Conservation (phyloP, 179 eudicot genomes). For the Spergularia azorica region DNA sequence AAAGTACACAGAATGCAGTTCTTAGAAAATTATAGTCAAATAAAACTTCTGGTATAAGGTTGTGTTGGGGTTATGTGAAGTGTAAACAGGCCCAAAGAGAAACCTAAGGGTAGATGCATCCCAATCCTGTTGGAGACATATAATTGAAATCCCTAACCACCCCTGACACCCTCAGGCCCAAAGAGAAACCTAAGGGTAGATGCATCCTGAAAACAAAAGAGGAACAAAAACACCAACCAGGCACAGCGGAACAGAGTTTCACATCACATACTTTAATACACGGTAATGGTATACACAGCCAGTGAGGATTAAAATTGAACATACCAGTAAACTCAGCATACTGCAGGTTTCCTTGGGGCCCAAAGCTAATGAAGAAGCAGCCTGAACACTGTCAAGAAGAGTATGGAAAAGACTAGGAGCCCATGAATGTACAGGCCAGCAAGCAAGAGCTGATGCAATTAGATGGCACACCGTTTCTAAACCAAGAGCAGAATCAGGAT, state of each 20-base stretch:
- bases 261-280: background rate
- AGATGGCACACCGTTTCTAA: constrained; percentile 89
- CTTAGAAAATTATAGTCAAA: background rate
- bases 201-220: background rate
- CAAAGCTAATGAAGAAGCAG: constrained; percentile 70
- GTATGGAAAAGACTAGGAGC: constrained; percentile 89
- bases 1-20: background rate
- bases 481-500: constrained; percentile 82
- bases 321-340: constrained; percentile 78
- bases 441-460: constrained; percentile 90
- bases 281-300: background rate
- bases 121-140: background rate
- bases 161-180: background rate
- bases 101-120: background rate
- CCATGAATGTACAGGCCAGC: constrained; percentile 97
- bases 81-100: background rate
- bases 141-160: background rate
- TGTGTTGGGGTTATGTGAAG: background rate
- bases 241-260: background rate
- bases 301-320: constrained; percentile 14
- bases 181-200: background rate
- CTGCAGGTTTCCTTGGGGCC: constrained; percentile 97
- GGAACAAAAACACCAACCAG: background rate
- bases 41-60: background rate
- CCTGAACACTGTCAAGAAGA: constrained; percentile 83